Evolutionary conservation across 2,329 filamentous ascomycete genomes (phyloP), one percentile per base, ranked within the genome.

Genomic region (Fusarium concolor): DNA sequence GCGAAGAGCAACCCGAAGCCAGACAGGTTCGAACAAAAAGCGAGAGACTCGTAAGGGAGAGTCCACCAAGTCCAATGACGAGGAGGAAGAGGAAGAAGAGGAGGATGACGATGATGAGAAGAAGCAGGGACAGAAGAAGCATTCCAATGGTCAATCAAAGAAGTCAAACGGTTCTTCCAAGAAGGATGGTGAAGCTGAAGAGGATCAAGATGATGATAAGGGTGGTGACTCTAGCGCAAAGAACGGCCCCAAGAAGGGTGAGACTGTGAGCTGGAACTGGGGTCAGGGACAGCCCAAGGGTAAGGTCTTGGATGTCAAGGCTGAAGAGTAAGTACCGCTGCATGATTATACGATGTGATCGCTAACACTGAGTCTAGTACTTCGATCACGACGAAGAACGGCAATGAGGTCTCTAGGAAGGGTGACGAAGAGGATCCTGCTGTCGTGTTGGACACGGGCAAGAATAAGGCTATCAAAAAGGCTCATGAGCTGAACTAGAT

Each of bases 211-310:
- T 1, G 28, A 52, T 6, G 42, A 52, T 17, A 15, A 54, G 10
- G 46, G 26, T 2, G 39, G 35, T 12, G 47, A 45, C 8, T 67
- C 72, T 8, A 70, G 57, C 42, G 39, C 74, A 17, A 74, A 70
- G 29, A 78, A 80, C 6, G 78, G 76, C 0, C 79, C 79, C 0
- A 67, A 79, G 28, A 74, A 77, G 43, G 81, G 81, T 3, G 80
- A 83, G 10, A 83, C 76, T 0, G 81, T 83, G 10, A 82, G 79
- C 66, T 83, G 81, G 81, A 81, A 82, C 26, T 83, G 81, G 81
- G 81, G 81, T 14, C 73, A 73, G 18, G 81, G 80, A 10, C 76
- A 82, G 20, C 80, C 81, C 2, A 60, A 82, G 59, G 81, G 81
- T 3, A 81, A 81, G 15, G 81, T 83, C 2, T 66, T 83, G 4